Percentiles rank a stretch among this genome's conserved stretches.
These are phyloP conservation scores for Penicillium canariense DNA, from an alignment of 495 filamentous ascomycete genomes.

Conservation along the genomic window DNA sequence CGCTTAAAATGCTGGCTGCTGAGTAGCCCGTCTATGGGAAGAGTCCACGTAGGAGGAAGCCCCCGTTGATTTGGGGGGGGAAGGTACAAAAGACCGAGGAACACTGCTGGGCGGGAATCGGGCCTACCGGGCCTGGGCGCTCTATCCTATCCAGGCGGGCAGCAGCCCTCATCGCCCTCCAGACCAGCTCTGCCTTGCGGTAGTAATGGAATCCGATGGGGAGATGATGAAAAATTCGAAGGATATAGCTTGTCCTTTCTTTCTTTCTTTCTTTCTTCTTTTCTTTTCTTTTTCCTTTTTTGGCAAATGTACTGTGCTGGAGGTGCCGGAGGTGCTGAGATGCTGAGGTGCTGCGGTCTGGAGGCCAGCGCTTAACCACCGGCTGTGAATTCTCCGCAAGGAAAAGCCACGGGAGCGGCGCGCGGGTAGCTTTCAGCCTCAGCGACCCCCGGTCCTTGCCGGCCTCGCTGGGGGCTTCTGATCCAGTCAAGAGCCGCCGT, in stretches of 20 bases:
- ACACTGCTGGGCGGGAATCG: too few species aligned
- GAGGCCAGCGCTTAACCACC: conserved; percentile 32
- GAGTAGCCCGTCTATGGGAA: not conserved
- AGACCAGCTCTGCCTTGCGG: too few species aligned
- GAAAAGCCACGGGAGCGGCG: conserved; percentile 19
- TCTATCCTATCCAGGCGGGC: too few species aligned
- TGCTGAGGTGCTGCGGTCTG: too few species aligned
- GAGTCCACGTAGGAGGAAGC: not conserved
- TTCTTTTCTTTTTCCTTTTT: conserved; percentile 1
- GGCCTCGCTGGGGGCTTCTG: not conserved
- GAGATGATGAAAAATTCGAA: too few species aligned
- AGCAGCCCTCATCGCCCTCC: too few species aligned
- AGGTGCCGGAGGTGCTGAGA: not conserved
- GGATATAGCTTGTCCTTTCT: too few species aligned
- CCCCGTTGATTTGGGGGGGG: not conserved
- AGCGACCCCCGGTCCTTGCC: conserved; percentile 6
- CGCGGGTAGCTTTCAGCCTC: conserved; percentile 31
- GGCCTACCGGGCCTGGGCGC: too few species aligned
- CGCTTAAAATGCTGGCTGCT: not conserved
- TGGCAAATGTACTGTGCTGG: too few species aligned
- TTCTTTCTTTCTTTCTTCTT: too few species aligned
- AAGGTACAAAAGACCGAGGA: not conserved
- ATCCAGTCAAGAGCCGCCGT: conserved; percentile 29
- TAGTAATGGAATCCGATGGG: too few species aligned
- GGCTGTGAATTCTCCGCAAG: conserved; percentile 26